These are phyloP conservation scores for Rhododendron mucronatum DNA, from an alignment of 148 eudicot genomes.

Conservation along the genomic window DNA sequence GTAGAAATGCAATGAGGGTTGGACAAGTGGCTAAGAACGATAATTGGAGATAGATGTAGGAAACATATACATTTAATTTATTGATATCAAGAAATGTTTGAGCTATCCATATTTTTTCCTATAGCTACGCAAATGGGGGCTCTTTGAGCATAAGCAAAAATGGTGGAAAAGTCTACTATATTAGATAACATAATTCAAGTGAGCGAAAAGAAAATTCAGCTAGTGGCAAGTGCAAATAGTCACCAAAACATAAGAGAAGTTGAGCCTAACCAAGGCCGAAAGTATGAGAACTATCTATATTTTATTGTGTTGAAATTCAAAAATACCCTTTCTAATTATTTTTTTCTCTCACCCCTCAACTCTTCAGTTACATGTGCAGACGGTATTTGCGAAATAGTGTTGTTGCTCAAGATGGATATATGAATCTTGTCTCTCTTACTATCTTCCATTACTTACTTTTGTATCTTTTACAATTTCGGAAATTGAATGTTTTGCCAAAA, in stretches of 20 bases:
- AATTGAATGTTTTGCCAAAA: not conserved
- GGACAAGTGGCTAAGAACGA: no score
- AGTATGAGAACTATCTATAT: not conserved
- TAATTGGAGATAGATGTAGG: no score
- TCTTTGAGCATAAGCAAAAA: no score
- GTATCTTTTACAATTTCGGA: not conserved
- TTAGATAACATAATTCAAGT: no score
- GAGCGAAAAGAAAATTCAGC: no score
- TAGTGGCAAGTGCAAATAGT: not conserved
- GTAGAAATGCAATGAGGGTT: no score
- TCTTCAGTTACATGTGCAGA: not conserved
- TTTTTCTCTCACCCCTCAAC: not conserved
- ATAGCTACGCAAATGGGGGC: no score
- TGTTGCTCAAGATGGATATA: not conserved
- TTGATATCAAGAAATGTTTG: no score
- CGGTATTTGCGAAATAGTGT: not conserved
- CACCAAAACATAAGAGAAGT: not conserved
- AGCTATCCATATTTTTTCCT: no score
- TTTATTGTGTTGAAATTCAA: not conserved
- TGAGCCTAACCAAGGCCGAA: not conserved
- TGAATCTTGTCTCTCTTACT: not conserved
- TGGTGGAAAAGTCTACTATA: no score
- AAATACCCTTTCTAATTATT: not conserved
- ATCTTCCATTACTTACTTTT: not conserved
- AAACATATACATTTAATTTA: no score